Evolutionary conservation across 2,329 filamentous ascomycete genomes (phyloP).

Genomic region (Penicillium sp.): DNA sequence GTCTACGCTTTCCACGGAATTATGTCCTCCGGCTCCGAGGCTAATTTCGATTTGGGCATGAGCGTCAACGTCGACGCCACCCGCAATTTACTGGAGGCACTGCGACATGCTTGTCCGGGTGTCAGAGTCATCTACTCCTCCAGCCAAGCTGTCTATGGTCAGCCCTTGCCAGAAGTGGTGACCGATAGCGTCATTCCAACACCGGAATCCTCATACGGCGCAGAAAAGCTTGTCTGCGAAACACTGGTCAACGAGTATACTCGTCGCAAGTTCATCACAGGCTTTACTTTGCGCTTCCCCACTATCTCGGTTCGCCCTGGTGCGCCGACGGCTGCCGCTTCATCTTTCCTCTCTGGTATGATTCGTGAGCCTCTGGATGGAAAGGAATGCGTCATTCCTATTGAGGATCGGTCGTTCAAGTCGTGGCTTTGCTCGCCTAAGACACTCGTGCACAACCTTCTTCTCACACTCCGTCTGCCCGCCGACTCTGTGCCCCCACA

Average conservation of each 20-base stretch:
- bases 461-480: constrained; percentile 49
- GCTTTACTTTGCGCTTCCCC: constrained; percentile 59
- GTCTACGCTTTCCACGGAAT: constrained; percentile 66
- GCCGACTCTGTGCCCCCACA: constrained; percentile 41
- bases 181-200: constrained; percentile 55
- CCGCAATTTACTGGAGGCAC: constrained; percentile 54
- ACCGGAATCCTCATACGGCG: constrained; percentile 63
- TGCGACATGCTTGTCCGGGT: constrained; percentile 52
- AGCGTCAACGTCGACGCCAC: constrained; percentile 63
- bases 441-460: constrained; percentile 55
- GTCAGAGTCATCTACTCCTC: constrained; percentile 62
- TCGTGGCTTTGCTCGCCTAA: constrained; percentile 58
- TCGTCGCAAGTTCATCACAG: constrained; percentile 59
- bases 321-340: constrained; percentile 61
- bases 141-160: constrained; percentile 64
- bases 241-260: constrained; percentile 64
- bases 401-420: constrained; percentile 51
- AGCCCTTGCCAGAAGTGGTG: constrained; percentile 55
- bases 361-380: constrained; percentile 64
- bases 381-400: constrained; percentile 52
- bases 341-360: constrained; percentile 63
- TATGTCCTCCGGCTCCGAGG: constrained; percentile 65
- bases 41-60: constrained; percentile 60
- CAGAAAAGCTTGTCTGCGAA: constrained; percentile 64
- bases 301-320: constrained; percentile 64